phyloP scores from a whole-genome alignment of 2,329 filamentous ascomycete genomes.

The Domatiomyces catenatus region DNA sequence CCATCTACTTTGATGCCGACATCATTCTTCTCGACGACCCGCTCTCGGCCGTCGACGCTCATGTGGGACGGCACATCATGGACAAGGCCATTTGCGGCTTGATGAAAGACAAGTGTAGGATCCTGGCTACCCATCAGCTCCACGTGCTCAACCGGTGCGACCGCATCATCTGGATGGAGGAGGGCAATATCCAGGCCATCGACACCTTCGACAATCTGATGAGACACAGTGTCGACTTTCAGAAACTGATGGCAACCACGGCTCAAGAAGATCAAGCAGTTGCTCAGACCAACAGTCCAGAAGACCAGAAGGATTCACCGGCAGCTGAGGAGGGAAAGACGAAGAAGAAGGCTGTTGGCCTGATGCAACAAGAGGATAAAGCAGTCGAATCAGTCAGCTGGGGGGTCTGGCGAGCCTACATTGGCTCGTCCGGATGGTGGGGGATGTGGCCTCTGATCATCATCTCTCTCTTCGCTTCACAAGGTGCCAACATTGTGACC shows the following conservation, averaged over 20 bases:
- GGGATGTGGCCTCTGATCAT: slow-evolving; percentile 51
- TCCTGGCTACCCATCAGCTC: slow-evolving; percentile 87
- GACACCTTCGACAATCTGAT: slow-evolving; percentile 86
- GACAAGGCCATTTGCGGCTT: slow-evolving; percentile 86
- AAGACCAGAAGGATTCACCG: slow-evolving; percentile 36
- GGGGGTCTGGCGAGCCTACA: slow-evolving; percentile 64
- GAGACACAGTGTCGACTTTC: slow-evolving; percentile 60
- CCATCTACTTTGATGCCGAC: slow-evolving; percentile 50
- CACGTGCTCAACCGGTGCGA: slow-evolving; percentile 86
- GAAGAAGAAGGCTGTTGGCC: slow-evolving; percentile 30
- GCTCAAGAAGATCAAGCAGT: slow-evolving; percentile 43
- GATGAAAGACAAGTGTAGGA: slow-evolving; percentile 72
- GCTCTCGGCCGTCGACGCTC: slow-evolving; percentile 39
- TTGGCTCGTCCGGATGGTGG: slow-evolving; percentile 57
- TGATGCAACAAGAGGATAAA: slow-evolving; percentile 38
- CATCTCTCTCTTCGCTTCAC: slow-evolving; percentile 52
- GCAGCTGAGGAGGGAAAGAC: slow-evolving; percentile 30
- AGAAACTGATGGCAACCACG: slow-evolving; percentile 66
- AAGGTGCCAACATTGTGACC: slow-evolving; percentile 73
- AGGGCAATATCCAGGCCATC: slow-evolving; percentile 65
- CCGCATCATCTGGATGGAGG: slow-evolving; percentile 84
- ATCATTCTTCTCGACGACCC: slow-evolving; percentile 51
- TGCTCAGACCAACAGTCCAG: slow-evolving; percentile 30
- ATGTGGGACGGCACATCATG: slow-evolving; percentile 59
- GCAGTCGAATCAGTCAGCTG: slow-evolving; percentile 64